phyloP scores from a whole-genome alignment of 345 rosid genomes.

The Pugionium cornutum region DNA sequence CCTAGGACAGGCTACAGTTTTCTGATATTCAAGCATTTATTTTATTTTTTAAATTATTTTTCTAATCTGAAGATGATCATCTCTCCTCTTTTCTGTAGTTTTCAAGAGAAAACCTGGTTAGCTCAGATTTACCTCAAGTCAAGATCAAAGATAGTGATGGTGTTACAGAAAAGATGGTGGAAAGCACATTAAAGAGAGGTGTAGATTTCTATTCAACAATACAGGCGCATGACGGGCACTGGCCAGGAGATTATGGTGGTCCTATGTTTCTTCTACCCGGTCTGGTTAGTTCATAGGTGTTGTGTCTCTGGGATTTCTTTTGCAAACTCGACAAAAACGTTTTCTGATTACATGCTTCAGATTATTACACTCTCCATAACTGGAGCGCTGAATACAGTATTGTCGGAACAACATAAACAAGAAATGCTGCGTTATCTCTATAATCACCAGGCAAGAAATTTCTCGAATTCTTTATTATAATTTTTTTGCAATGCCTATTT shows the following conservation, averaged over 20 bases:
- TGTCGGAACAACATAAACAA: constrained; percentile 67
- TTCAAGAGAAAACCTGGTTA: constrained; percentile 56
- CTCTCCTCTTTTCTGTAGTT: constrained; percentile 47
- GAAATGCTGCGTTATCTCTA: constrained; percentile 90
- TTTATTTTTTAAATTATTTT: neutral
- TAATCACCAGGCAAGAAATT: constrained; percentile 74
- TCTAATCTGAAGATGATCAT: neutral
- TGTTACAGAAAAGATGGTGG: constrained; percentile 63
- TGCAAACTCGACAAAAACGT: neutral
- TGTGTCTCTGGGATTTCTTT: neutral
- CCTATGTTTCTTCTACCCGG: constrained; percentile 98
- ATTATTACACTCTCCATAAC: constrained; percentile 75
- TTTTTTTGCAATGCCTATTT: neutral
- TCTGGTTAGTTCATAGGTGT: constrained; percentile 51
- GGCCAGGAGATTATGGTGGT: constrained; percentile 99
- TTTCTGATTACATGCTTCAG: constrained; percentile 42
- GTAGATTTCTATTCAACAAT: constrained; percentile 67
- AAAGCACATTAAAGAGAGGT: constrained; percentile 62
- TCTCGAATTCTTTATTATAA: constrained; percentile 14
- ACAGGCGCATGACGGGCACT: constrained; percentile 91
- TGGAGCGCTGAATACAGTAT: constrained; percentile 78
- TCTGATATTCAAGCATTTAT: constrained; percentile 7
- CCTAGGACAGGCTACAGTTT: neutral
- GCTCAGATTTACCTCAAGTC: constrained; percentile 51
- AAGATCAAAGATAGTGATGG: constrained; percentile 58